Conservation (phyloP, 2,329 filamentous ascomycete genomes). For the Exophiala bonariae region DNA sequence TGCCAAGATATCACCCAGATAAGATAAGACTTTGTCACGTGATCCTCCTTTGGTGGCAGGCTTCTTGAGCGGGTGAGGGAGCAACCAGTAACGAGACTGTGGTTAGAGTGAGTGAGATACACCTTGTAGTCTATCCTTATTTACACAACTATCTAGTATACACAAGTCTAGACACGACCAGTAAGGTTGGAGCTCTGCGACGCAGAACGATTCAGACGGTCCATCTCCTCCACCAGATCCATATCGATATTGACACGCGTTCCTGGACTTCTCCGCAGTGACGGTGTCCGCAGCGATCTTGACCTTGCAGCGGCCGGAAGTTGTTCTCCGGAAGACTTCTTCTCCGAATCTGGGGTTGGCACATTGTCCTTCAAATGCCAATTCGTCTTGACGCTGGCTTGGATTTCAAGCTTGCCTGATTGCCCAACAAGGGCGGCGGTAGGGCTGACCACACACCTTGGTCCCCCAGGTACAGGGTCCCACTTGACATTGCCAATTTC, state of each 20-base stretch:
- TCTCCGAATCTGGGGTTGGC: constrained; percentile 14
- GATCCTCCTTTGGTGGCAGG: too few species aligned
- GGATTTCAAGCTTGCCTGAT: constrained; percentile 21
- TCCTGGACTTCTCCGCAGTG: neutral
- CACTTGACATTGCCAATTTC: constrained; percentile 9
- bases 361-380: constrained; percentile 21
- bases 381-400: constrained; percentile 9
- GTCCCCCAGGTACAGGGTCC: constrained; percentile 20
- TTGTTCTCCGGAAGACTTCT: neutral
- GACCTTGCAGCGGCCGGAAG: neutral
- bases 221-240: too few species aligned
- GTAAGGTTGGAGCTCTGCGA: too few species aligned
- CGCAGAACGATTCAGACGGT: too few species aligned
- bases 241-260: too few species aligned
- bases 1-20: constrained; percentile 11
- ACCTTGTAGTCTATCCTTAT: too few species aligned
- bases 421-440: constrained; percentile 15
- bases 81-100: too few species aligned
- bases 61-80: too few species aligned
- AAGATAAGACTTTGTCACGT: constrained; percentile 8
- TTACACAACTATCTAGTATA: too few species aligned
- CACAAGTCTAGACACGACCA: too few species aligned
- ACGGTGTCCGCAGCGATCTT: constrained; percentile 1
- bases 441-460: constrained; percentile 22
- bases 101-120: too few species aligned